These are phyloP conservation scores for Stentor coeruleus DNA, from an alignment of 73 alveolate species.

Conservation along the genomic window DNA sequence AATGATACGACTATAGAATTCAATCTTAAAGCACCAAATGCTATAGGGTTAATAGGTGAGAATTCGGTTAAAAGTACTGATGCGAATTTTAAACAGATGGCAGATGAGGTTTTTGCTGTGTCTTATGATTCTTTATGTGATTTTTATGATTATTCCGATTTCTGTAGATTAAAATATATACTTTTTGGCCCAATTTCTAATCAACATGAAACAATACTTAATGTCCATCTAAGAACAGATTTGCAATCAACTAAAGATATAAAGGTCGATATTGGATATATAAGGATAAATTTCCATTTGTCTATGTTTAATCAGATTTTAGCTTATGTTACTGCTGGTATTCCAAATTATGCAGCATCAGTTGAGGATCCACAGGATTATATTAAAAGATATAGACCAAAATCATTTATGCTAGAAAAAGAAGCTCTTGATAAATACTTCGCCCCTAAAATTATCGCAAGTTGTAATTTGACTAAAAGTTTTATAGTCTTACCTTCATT, in stretches of 20 bases:
- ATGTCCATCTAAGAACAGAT: neutral
- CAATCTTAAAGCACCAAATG: neutral
- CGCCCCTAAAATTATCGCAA: neutral
- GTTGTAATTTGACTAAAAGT: neutral
- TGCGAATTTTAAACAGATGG: neutral
- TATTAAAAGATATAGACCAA: neutral
- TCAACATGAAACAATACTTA: neutral
- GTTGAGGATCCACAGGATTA: conserved; percentile 6
- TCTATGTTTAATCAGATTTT: neutral
- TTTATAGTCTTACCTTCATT: neutral
- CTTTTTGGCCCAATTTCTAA: conserved; percentile 5
- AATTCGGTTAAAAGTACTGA: neutral
- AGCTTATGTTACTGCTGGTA: neutral
- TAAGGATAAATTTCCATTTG: neutral
- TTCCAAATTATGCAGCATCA: neutral
- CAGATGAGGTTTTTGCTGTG: neutral
- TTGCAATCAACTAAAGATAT: neutral
- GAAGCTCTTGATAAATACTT: too few species aligned
- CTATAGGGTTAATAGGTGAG: conserved; percentile 9
- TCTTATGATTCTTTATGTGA: neutral
- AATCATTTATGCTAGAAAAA: too few species aligned
- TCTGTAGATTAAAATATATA: neutral
- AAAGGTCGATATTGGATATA: neutral
- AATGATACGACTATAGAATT: neutral
- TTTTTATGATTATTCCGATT: neutral